Conservation (phyloP, 768 basidiomycete genomes). For the Epithele typhae region DNA sequence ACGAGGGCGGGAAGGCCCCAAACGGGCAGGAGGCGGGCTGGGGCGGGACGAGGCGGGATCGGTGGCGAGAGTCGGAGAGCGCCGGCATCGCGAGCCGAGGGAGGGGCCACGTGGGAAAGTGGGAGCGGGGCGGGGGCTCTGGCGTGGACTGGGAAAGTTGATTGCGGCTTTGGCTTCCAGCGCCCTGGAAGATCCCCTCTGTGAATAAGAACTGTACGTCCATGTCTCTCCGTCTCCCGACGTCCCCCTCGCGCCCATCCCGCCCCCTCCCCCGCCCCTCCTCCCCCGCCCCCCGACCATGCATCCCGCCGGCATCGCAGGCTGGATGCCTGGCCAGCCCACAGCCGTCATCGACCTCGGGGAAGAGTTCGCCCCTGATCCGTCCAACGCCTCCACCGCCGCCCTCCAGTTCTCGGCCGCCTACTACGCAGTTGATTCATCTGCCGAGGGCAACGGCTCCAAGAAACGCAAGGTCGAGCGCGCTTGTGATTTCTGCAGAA, state of each 20-base stretch:
- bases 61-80: too few species aligned
- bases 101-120: conserved; percentile 4
- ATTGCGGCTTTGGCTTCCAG: conserved; percentile 12
- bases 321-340: conserved; percentile 13
- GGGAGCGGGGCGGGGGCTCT: conserved; percentile 6
- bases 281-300: conserved; percentile 5
- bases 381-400: conserved; percentile 13
- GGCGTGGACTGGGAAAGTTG: conserved; percentile 11
- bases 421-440: conserved; percentile 17
- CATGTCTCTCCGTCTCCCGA: conserved; percentile 13
- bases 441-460: conserved; percentile 15
- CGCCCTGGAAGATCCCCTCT: conserved; percentile 9
- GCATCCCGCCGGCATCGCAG: conserved; percentile 9
- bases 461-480: conserved; percentile 32
- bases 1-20: too few species aligned
- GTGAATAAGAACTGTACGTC: conserved; percentile 14
- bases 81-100: too few species aligned
- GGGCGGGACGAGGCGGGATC: too few species aligned
- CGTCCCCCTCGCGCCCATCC: background rate
- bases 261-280: background rate
- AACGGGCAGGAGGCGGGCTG: too few species aligned
- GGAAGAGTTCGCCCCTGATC: conserved; percentile 13
- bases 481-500: conserved; percentile 32
- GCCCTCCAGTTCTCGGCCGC: conserved; percentile 13
- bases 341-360: conserved; percentile 19